phyloP scores from a whole-genome alignment of 2,329 filamentous ascomycete species.

The Arthroderma sp. region DNA sequence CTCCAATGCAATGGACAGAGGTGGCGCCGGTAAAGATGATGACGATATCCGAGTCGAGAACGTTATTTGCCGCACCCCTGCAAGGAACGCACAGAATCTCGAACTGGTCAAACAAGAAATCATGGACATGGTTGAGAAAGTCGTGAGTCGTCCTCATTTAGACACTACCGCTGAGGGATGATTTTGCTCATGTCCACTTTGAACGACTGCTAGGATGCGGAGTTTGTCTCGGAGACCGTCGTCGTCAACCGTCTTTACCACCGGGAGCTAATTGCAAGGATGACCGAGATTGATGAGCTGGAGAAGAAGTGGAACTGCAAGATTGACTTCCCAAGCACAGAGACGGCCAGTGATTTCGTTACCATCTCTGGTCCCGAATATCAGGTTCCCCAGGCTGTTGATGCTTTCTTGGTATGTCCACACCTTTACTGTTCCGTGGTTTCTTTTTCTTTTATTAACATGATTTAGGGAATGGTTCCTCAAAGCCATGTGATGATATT shows the following conservation, averaged over 20 bases:
- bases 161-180: slow-evolving; percentile 6
- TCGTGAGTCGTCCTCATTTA: slow-evolving; percentile 41
- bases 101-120: slow-evolving; percentile 98
- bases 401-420: slow-evolving; percentile 66
- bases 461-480: slow-evolving; percentile 73
- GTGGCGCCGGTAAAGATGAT: slow-evolving; percentile 84
- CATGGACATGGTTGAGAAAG: slow-evolving; percentile 97
- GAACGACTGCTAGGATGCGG: slow-evolving; percentile 56
- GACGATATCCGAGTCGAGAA: slow-evolving; percentile 99
- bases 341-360: slow-evolving; percentile 91
- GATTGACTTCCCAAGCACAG: slow-evolving; percentile 93
- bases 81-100: slow-evolving; percentile 89
- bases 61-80: slow-evolving; percentile 94
- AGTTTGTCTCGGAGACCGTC: slow-evolving; percentile 89
- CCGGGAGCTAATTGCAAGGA: slow-evolving; percentile 77
- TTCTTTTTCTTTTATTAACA: slow-evolving; percentile 20
- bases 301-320: slow-evolving; percentile 99
- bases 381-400: slow-evolving; percentile 92
- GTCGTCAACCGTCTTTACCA: slow-evolving; percentile 92
- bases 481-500: slow-evolving; percentile 89
- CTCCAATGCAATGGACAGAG: slow-evolving; percentile 96
- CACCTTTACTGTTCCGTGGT: background rate
- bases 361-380: slow-evolving; percentile 94
- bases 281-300: slow-evolving; percentile 80
- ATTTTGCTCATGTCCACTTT: slow-evolving; percentile 4